These are phyloP conservation scores for Paraphaeosphaeria minitans DNA, from an alignment of 2,329 filamentous ascomycete species.

Conservation along the genomic window DNA sequence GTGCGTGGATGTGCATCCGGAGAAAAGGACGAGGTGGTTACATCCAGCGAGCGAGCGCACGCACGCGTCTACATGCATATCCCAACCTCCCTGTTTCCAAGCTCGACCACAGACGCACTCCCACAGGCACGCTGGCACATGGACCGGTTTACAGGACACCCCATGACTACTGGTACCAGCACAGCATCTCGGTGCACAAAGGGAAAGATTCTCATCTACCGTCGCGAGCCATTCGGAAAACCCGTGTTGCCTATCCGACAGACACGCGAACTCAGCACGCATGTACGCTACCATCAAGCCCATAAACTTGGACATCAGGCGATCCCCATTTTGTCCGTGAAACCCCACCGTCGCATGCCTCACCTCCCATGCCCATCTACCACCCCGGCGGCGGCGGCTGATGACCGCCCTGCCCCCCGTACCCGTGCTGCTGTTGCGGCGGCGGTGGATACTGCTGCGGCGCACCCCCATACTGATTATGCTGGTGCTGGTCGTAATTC, in stretches of 20 bases:
- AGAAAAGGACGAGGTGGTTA: no score
- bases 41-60: no score
- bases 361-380: constrained; percentile 16
- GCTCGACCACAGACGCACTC: no score
- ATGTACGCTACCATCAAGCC: neutral
- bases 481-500: constrained; percentile 40
- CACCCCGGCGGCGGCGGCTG: constrained; percentile 31
- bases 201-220: neutral
- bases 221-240: neutral
- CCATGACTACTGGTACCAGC: no score
- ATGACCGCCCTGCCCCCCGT: constrained; percentile 14
- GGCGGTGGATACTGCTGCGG: constrained; percentile 22
- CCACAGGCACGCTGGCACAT: no score
- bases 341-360: neutral
- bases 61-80: no score
- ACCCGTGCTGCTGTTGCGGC: constrained; percentile 13
- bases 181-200: neutral
- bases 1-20: no score
- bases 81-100: no score
- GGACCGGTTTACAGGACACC: no score
- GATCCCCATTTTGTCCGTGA: constrained; percentile 2
- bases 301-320: neutral
- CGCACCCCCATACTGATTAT: constrained; percentile 29
- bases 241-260: neutral
- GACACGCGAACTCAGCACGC: neutral